These are phyloP conservation scores for Schwanniomyces vanrijiae DNA, from an alignment of 805 yeast species.

Conservation along the genomic window DNA sequence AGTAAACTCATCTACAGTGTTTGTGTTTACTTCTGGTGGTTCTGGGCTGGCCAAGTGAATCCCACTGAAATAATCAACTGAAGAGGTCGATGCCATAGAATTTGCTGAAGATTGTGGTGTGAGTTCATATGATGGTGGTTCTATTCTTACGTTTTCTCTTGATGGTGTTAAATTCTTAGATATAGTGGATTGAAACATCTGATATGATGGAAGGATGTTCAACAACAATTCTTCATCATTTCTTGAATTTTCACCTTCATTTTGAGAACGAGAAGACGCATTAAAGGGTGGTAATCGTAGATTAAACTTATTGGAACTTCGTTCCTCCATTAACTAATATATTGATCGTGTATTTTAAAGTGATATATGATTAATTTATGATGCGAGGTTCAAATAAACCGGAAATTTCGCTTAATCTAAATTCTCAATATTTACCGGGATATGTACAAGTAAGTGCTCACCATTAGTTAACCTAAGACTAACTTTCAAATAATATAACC, in stretches of 20 bases:
- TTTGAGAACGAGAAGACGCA: background rate
- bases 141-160: conserved; percentile 22
- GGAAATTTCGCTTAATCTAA: background rate
- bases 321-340: conserved; percentile 11
- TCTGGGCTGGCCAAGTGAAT: conserved; percentile 15
- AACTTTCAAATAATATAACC: conserved; percentile 36
- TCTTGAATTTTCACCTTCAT: background rate
- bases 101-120: conserved; percentile 19
- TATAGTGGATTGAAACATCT: conserved; percentile 39
- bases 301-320: conserved; percentile 16
- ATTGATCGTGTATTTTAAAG: background rate
- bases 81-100: conserved; percentile 6
- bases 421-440: conserved; percentile 34
- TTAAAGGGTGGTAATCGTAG: conserved; percentile 17
- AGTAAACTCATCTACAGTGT: conserved; percentile 14
- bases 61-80: conserved; percentile 19
- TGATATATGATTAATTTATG: background rate
- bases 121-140: conserved; percentile 36
- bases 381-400: background rate
- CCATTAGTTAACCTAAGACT: conserved; percentile 30
- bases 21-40: background rate
- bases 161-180: conserved; percentile 35
- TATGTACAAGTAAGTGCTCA: conserved; percentile 28
- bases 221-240: conserved; percentile 24
- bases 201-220: conserved; percentile 41